phyloP scores from a whole-genome alignment of 805 yeast genomes.

The Candida tammaniensis region DNA sequence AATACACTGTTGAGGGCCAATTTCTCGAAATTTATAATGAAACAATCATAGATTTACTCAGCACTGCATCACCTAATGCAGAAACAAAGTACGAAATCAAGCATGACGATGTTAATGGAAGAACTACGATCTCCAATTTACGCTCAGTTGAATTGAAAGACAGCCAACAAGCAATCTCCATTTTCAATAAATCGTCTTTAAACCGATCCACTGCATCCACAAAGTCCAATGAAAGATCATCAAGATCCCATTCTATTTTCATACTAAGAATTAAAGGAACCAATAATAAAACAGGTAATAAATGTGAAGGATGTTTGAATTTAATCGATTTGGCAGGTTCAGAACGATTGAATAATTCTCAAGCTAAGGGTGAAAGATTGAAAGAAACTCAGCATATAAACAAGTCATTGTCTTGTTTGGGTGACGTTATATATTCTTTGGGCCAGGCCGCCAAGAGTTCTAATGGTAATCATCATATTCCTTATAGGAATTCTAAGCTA shows the following conservation, averaged over 20 bases:
- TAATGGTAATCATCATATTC: slow-evolving; percentile 49
- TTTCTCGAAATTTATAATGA: slow-evolving; percentile 92
- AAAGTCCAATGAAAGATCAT: slow-evolving; percentile 74
- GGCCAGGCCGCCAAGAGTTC: slow-evolving; percentile 27
- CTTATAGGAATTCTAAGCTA: slow-evolving; percentile 68
- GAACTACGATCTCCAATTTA: slow-evolving; percentile 61
- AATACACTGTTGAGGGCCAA: slow-evolving; percentile 61
- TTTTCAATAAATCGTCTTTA: slow-evolving; percentile 54
- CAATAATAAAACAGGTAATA: slow-evolving; percentile 48
- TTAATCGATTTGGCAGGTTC: slow-evolving; percentile 93
- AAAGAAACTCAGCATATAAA: slow-evolving; percentile 88
- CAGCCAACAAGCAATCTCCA: slow-evolving; percentile 45
- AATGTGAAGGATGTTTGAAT: slow-evolving; percentile 61
- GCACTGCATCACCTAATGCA: slow-evolving; percentile 14
- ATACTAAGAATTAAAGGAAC: slow-evolving; percentile 58
- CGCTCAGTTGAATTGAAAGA: slow-evolving; percentile 46
- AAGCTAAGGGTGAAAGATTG: slow-evolving; percentile 75
- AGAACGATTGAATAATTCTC: slow-evolving; percentile 74
- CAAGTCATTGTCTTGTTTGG: slow-evolving; percentile 80
- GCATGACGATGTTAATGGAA: slow-evolving; percentile 55
- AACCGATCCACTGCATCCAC: slow-evolving; percentile 82
- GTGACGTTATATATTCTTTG: slow-evolving; percentile 82
- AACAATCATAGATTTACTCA: slow-evolving; percentile 64
- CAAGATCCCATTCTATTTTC: slow-evolving; percentile 88
- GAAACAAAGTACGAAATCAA: slow-evolving; percentile 60